A percentile compares a stretch with the other conserved stretches of the same genome.
These are phyloP conservation scores for Beauveria brongniartii DNA, from an alignment of 2,329 filamentous ascomycete species.

Conservation along the genomic window DNA sequence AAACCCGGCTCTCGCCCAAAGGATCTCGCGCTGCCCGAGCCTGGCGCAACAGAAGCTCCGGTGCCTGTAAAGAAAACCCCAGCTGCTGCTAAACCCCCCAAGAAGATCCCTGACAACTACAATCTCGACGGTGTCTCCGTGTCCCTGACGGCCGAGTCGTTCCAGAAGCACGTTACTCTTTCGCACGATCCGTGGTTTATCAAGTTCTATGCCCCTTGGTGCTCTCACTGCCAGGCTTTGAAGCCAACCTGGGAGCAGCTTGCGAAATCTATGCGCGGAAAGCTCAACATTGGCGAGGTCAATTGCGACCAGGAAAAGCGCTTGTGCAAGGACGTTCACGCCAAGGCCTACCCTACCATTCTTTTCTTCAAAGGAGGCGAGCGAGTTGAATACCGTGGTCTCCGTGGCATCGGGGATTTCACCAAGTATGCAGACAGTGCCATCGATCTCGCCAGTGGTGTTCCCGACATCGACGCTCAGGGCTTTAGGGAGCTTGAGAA, in stretches of 20 bases:
- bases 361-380: constrained; percentile 89
- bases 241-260: constrained; percentile 84
- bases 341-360: constrained; percentile 79
- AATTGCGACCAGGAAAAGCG: constrained; percentile 82
- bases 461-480: constrained; percentile 71
- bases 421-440: constrained; percentile 82
- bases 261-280: constrained; percentile 82
- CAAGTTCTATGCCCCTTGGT: constrained; percentile 99
- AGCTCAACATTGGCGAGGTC: constrained; percentile 88
- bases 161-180: constrained; percentile 77
- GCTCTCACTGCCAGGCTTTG: constrained; percentile 88
- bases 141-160: constrained; percentile 71
- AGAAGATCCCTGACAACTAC: constrained; percentile 12
- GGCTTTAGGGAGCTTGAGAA: constrained; percentile 77
- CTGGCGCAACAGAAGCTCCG: constrained; percentile 49
- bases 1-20: constrained; percentile 73
- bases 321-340: constrained; percentile 84
- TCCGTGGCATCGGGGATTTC: constrained; percentile 86
- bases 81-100: constrained; percentile 14
- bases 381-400: constrained; percentile 83
- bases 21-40: constrained; percentile 59
- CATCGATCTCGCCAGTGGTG: constrained; percentile 64
- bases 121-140: constrained; percentile 73
- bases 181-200: constrained; percentile 94
- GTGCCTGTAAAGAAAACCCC: constrained; percentile 14